These are phyloP conservation scores for Trichothecium roseum DNA, from an alignment of 2,329 filamentous ascomycete species.

Conservation along the genomic window DNA sequence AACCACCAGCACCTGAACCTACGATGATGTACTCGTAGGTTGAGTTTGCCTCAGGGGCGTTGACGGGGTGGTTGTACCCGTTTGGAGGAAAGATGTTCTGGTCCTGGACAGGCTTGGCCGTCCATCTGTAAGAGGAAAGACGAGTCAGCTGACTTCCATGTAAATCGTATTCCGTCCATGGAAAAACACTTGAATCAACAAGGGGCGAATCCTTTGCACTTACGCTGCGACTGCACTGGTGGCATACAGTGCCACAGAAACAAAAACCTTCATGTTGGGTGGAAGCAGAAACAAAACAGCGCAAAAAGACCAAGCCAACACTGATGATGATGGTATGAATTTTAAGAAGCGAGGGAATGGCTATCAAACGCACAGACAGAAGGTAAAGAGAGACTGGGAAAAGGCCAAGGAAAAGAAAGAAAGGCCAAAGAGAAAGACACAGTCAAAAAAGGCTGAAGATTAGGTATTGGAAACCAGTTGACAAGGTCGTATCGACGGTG, in stretches of 20 bases:
- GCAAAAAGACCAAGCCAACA: neutral
- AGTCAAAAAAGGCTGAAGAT: too few relatives aligned
- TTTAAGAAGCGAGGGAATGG: too few relatives aligned
- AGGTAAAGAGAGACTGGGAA: neutral
- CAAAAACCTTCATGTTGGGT: conserved; percentile 4
- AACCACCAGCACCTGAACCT: conserved; percentile 51
- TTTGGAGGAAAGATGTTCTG: conserved; percentile 6
- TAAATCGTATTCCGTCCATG: neutral
- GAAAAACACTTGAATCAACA: neutral
- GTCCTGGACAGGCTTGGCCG: conserved; percentile 6
- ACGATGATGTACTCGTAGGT: conserved; percentile 49
- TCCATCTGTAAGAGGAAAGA: conserved; percentile 3
- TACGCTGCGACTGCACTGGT: conserved; percentile 5
- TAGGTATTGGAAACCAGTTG: too few relatives aligned
- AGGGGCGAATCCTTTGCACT: conserved; percentile 1
- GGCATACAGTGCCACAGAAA: conserved; percentile 2
- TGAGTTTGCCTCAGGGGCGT: conserved; percentile 6
- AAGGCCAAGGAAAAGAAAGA: conserved; percentile 1
- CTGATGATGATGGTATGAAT: too few relatives aligned
- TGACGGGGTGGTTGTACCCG: conserved; percentile 6
- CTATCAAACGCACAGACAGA: neutral
- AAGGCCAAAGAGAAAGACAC: too few relatives aligned
- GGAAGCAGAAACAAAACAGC: neutral
- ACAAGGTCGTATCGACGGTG: too few relatives aligned
- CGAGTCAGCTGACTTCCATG: neutral